A percentile compares a stretch with the other conserved stretches of the same genome.
Evolutionary conservation across 2,329 filamentous ascomycete species (phyloP).

Genomic region (Fusarium mexicanum): DNA sequence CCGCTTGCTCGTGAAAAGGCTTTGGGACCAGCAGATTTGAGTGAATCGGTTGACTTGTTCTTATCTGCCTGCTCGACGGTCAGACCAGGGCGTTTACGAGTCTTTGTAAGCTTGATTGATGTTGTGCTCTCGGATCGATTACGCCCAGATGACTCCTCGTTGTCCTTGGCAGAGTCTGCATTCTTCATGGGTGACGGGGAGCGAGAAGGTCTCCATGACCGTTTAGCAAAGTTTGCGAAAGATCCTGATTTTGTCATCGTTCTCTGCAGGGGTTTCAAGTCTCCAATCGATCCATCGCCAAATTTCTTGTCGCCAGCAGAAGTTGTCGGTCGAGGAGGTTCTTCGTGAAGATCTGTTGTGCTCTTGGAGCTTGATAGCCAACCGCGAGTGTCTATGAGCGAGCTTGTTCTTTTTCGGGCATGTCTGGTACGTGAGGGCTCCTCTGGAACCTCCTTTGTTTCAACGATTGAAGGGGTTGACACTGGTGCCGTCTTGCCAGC

Average conservation of each 20-base stretch:
- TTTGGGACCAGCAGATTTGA: slow-evolving; percentile 50
- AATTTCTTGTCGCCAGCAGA: slow-evolving; percentile 39
- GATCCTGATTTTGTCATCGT: slow-evolving; percentile 55
- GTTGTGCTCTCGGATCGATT: slow-evolving; percentile 38
- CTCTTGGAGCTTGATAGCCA: slow-evolving; percentile 62
- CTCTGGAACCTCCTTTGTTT: slow-evolving; percentile 35
- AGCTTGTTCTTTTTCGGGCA: slow-evolving; percentile 53
- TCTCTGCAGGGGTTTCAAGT: slow-evolving; percentile 48
- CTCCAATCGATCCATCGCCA: slow-evolving; percentile 26
- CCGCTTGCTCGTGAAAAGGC: slow-evolving; percentile 56
- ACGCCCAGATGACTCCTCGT: slow-evolving; percentile 32
- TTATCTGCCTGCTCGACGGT: slow-evolving; percentile 40
- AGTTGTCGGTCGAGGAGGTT: slow-evolving; percentile 41
- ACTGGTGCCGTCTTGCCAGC: slow-evolving; percentile 23
- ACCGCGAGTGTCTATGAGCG: slow-evolving; percentile 60
- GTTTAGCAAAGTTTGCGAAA: slow-evolving; percentile 61
- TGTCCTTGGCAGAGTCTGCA: slow-evolving; percentile 39
- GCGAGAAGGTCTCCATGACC: slow-evolving; percentile 62
- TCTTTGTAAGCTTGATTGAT: slow-evolving; percentile 40
- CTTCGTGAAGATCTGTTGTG: slow-evolving; percentile 41
- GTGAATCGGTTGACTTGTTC: slow-evolving; percentile 47
- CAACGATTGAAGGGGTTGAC: slow-evolving; percentile 29
- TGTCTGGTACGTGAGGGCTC: slow-evolving; percentile 30
- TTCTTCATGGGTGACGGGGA: slow-evolving; percentile 58
- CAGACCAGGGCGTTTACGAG: slow-evolving; percentile 45